These are phyloP conservation scores for Ophiostoma fasciatum DNA, from an alignment of 2,329 filamentous ascomycete genomes.

Conservation along the genomic window DNA sequence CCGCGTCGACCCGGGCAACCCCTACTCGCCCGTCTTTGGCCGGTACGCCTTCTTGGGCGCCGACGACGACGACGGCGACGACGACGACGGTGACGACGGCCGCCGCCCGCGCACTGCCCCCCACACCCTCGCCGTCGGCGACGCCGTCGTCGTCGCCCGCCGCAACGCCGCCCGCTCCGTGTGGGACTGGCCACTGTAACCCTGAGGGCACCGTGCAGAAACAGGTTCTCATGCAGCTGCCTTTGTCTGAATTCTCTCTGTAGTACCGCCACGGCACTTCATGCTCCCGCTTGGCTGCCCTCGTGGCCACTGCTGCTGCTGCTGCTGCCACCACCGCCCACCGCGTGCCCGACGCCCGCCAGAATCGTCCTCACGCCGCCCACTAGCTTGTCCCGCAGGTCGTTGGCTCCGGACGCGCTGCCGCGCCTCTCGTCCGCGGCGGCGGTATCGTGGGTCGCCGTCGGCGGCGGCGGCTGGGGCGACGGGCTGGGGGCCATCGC, in stretches of 20 bases:
- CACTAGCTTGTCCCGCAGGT: slow-evolving; percentile 4
- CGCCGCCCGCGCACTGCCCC: slow-evolving; percentile 22
- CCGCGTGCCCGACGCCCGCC: not conserved
- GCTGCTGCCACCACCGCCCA: no score
- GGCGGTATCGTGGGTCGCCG: not conserved
- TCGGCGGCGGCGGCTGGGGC: no score
- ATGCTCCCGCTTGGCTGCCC: no score
- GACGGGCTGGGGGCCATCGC: no score
- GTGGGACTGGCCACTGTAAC: slow-evolving; percentile 38
- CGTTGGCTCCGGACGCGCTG: slow-evolving; percentile 3
- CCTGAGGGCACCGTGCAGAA: no score
- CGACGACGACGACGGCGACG: slow-evolving; percentile 10
- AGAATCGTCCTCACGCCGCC: slow-evolving; percentile 4
- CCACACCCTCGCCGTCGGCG: slow-evolving; percentile 34
- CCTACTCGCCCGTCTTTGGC: slow-evolving; percentile 58
- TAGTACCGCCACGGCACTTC: no score
- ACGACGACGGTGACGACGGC: slow-evolving; percentile 11
- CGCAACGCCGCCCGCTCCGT: slow-evolving; percentile 35
- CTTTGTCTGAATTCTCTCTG: no score
- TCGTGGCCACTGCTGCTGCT: no score
- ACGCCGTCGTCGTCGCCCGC: slow-evolving; percentile 37
- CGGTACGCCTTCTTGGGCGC: slow-evolving; percentile 48
- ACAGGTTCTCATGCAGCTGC: no score
- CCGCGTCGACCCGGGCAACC: slow-evolving; percentile 52
- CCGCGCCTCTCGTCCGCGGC: not conserved